phyloP scores from a whole-genome alignment of 352 stramenopile species.

The Phytopythium sindhum region DNA sequence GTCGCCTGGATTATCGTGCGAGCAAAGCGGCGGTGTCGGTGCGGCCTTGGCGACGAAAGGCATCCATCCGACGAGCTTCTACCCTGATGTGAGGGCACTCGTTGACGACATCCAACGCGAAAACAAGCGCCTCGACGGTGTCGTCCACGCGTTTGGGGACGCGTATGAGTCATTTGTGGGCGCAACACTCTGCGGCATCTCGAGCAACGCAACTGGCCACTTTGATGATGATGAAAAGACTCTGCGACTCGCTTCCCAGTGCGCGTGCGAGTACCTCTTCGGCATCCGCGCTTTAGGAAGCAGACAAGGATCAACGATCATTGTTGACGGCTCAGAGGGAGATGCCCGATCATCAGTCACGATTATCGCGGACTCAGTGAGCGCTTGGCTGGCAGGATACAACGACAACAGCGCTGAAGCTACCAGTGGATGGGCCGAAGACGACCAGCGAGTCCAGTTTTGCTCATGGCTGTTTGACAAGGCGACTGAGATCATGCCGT shows the following conservation, averaged over 20 bases:
- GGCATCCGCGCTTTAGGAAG: conserved; percentile 26
- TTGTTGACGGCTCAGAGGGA: neutral
- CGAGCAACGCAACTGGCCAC: neutral
- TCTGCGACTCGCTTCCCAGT: conserved; percentile 14
- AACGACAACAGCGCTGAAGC: neutral
- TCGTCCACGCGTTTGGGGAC: conserved; percentile 34
- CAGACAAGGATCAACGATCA: neutral
- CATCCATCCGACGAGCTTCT: neutral
- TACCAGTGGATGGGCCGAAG: neutral
- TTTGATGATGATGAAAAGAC: neutral
- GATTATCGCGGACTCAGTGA: neutral
- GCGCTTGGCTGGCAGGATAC: conserved; percentile 11
- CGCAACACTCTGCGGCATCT: conserved; percentile 13
- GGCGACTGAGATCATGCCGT: neutral
- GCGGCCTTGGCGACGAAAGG: neutral
- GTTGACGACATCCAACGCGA: conserved; percentile 18
- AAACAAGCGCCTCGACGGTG: conserved; percentile 27
- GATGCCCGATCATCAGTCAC: neutral
- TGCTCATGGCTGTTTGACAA: conserved; percentile 34
- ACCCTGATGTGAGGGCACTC: conserved; percentile 14
- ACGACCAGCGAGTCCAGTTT: conserved; percentile 17
- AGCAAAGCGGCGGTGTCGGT: neutral
- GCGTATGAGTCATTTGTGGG: conserved; percentile 28
- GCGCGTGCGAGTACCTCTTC: conserved; percentile 37
- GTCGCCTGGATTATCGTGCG: neutral